Evolutionary conservation across 768 basidiomycete species (phyloP), one percentile per base, ranked within the genome.

Genomic region (Gloeopeniophorella convolvens): DNA sequence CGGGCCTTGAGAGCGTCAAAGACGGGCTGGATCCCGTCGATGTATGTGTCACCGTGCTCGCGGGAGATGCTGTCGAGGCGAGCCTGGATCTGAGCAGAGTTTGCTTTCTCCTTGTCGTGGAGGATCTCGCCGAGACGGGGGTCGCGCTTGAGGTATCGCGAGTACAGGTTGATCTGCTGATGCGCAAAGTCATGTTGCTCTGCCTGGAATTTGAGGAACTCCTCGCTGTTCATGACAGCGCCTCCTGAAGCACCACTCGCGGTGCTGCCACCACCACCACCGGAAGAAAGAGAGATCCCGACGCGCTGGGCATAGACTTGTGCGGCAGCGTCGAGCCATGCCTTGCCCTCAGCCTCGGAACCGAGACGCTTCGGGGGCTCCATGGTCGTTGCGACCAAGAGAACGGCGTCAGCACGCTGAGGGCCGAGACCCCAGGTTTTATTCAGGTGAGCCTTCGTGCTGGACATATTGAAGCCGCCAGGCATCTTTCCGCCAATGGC

Each of bases 371-470:
- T 98, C 9, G 92, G 69, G 0, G 96, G 96, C 59, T 99, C 96
- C 69, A 89, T 79, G 13, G 93, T 94, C 1, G 92, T 87, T 50
- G 83, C 94, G 48, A 96, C 76, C 24, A 98, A 76, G 31, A 99
- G 80, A 10, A 94, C 91, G 16, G 79, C 89, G 58, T 98, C 96
- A 7, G 89, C 80, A 43, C 94, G 92, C 13, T 78, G 77, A 3
- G 95, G 72, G 24, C 95, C 96, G n/a, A 98, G 72, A 41, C 96
- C 96, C 93, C 94, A 98, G 23, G 79, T 79, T 75, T 97, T 98
- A 31, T 82, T 78, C 24, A 99, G 76, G 65, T 99, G 78, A 0
- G 79, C 70, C 69, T 96, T 94, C 66, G 94, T 92, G 10, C 89
- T 79, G 6, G 94, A 89, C 16, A 85, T 74, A 59, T 96, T 96